Evolutionary conservation across 2,329 filamentous ascomycete genomes (phyloP), one percentile per base, ranked within the genome.

Genomic region (Nothomitra cinnamomea): DNA sequence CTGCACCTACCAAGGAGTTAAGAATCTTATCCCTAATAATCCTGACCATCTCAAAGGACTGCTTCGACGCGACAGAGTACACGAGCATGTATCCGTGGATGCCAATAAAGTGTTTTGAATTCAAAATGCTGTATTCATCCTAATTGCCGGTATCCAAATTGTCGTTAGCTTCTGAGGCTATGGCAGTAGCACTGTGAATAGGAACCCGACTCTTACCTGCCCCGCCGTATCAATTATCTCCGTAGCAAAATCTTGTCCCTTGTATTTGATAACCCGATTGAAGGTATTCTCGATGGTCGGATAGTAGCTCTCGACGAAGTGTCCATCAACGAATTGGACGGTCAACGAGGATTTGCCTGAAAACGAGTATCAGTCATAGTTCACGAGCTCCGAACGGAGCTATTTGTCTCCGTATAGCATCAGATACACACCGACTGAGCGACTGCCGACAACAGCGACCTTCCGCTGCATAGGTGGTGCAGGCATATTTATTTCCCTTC

Each of bases 241-340:
- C 12, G 89, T 95, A 52, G 86, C 82, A 69, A 82, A 98, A 60
- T 96, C 92, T 68, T 95, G 87, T 51, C 85, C 84, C 69, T 92
- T 94, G 69, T 85, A 84, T 62, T 87, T 85, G 67, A 98, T 95
- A 60, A 88, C 83, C 68, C 94, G 94, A 74, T 85, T 94, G 67
- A 98, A 98, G 1, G 90, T 96, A 69, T 96, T 98, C 69, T 98
- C 92, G 64, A 98, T 96, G 41, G 92, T 98, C 36, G 92, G 92
- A 68, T 98, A 98, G 71, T 98, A 98, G 69, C 86, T 94, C 69
- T 98, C 92, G 64, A 98, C 90, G 66, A 98, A 98, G 71, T 95
- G 89, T 58, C 88, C 88, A 67, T 98, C 92, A 65, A 95, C 90
- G 65, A 92, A 96, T 66, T 90, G 90, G 49, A 96, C 92, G 12